A percentile compares a stretch with the other conserved stretches of the same genome.
Conservation (phyloP, 2,329 filamentous ascomycete species). For the Canariomyces notabilis region DNA sequence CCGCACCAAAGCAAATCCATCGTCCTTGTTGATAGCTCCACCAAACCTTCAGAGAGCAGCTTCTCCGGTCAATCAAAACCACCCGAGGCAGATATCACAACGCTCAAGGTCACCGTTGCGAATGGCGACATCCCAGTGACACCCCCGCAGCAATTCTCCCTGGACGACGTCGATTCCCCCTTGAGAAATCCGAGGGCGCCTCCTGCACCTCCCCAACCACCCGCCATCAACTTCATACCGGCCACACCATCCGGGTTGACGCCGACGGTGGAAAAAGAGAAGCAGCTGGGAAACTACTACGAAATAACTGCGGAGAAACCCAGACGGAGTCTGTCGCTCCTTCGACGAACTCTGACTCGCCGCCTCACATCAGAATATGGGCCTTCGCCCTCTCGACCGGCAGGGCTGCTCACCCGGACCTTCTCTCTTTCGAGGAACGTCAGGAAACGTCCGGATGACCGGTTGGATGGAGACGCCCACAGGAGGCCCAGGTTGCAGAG, state of each 20-base stretch:
- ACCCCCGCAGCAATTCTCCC: slow-evolving; percentile 46
- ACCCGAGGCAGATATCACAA: slow-evolving; percentile 30
- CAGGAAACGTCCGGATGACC: slow-evolving; percentile 27
- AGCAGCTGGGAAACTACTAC: slow-evolving; percentile 50
- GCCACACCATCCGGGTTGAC: slow-evolving; percentile 58
- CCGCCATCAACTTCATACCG: slow-evolving; percentile 55
- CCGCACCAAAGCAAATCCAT: slow-evolving; percentile 61
- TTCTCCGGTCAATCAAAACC: slow-evolving; percentile 30
- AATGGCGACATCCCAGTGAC: slow-evolving; percentile 42
- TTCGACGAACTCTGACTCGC: slow-evolving; percentile 49
- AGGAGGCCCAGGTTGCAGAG: slow-evolving; percentile 28
- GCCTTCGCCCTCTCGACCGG: slow-evolving; percentile 35
- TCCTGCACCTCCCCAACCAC: slow-evolving; percentile 46
- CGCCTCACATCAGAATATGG: slow-evolving; percentile 44
- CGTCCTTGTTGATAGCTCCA: slow-evolving; percentile 54
- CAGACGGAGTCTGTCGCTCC: slow-evolving; percentile 44
- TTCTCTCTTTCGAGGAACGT: slow-evolving; percentile 48
- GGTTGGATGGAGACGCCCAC: slow-evolving; percentile 23
- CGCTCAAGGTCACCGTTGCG: slow-evolving; percentile 36
- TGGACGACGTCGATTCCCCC: slow-evolving; percentile 56
- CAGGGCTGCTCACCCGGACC: slow-evolving; percentile 44
- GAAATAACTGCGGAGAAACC: slow-evolving; percentile 44
- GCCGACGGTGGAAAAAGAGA: slow-evolving; percentile 48
- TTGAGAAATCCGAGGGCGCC: slow-evolving; percentile 58
- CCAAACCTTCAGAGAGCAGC: slow-evolving; percentile 44